These are phyloP conservation scores for Uronychia binucleata DNA, from an alignment of 73 alveolate genomes.

Conservation along the genomic window DNA sequence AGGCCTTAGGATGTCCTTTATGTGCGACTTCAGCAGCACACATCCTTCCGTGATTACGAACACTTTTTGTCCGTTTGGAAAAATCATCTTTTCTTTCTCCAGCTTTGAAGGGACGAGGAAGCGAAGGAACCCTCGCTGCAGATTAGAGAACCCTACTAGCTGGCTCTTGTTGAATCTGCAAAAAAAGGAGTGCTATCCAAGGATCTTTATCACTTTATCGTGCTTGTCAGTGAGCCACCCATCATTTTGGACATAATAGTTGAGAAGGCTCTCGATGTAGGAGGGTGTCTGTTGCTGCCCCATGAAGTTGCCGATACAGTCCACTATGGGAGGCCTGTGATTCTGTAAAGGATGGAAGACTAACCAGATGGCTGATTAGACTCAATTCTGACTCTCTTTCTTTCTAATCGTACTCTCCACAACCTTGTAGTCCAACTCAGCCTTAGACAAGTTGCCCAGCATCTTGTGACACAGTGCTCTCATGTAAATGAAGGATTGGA, in stretches of 20 bases:
- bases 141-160: neutral
- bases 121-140: slow-evolving; percentile 8
- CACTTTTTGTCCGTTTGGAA: slow-evolving; percentile 16
- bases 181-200: neutral
- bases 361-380: neutral
- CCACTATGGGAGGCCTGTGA: neutral
- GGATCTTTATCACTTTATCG: neutral
- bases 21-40: slow-evolving; percentile 42
- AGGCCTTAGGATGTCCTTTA: slow-evolving; percentile 44
- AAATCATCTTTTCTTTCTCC: slow-evolving; percentile 13
- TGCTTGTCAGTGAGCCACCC: neutral
- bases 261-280: neutral
- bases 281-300: neutral
- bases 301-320: neutral
- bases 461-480: slow-evolving; percentile 4
- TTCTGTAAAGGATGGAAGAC: slow-evolving; percentile 2
- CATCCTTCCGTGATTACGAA: slow-evolving; percentile 49
- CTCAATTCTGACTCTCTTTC: neutral
- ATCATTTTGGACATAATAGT: neutral
- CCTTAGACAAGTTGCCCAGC: neutral
- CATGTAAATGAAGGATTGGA: neutral
- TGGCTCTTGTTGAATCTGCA: neutral
- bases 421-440: neutral
- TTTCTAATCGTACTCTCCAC: neutral
- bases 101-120: slow-evolving; percentile 12